A percentile compares a stretch with the other conserved stretches of the same genome.
These are phyloP conservation scores for Tricholoma saponaceum DNA, from an alignment of 768 basidiomycete genomes.

Conservation along the genomic window DNA sequence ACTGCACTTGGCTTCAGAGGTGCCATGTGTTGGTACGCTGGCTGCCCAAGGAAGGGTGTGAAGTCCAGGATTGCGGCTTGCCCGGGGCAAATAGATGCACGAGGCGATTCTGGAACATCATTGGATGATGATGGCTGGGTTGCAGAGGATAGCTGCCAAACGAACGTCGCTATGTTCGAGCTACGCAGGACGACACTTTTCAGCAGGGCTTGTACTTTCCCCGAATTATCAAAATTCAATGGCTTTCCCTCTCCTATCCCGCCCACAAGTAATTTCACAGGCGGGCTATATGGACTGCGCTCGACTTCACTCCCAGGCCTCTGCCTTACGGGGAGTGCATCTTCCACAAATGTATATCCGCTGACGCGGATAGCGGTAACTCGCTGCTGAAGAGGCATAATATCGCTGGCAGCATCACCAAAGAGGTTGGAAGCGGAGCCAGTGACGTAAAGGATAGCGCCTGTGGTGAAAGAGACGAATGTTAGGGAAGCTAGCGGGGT, in stretches of 20 bases:
- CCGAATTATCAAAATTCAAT: slow-evolving; percentile 27
- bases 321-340: slow-evolving; percentile 54
- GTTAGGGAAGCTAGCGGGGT: slow-evolving; percentile 55
- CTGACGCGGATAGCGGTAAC: slow-evolving; percentile 47
- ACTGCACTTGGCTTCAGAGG: slow-evolving; percentile 36
- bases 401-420: slow-evolving; percentile 39
- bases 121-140: slow-evolving; percentile 12
- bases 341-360: slow-evolving; percentile 47
- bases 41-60: slow-evolving; percentile 42
- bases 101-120: too few species aligned
- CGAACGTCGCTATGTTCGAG: slow-evolving; percentile 51
- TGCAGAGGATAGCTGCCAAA: slow-evolving; percentile 28
- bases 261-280: slow-evolving; percentile 46
- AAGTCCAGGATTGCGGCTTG: slow-evolving; percentile 57
- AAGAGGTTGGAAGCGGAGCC: slow-evolving; percentile 48
- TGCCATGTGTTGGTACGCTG: slow-evolving; percentile 50
- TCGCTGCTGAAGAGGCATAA: slow-evolving; percentile 55
- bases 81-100: slow-evolving; percentile 35
- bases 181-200: slow-evolving; percentile 38
- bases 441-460: slow-evolving; percentile 60
- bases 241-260: slow-evolving; percentile 29
- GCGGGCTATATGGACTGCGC: slow-evolving; percentile 56
- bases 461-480: slow-evolving; percentile 49
- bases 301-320: slow-evolving; percentile 16
- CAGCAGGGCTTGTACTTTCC: slow-evolving; percentile 31